A percentile compares a stretch with the other conserved stretches of the same genome.
Evolutionary conservation across 164 flowering plant species (phyloP).

Genomic region (Chimonanthus praecox): DNA sequence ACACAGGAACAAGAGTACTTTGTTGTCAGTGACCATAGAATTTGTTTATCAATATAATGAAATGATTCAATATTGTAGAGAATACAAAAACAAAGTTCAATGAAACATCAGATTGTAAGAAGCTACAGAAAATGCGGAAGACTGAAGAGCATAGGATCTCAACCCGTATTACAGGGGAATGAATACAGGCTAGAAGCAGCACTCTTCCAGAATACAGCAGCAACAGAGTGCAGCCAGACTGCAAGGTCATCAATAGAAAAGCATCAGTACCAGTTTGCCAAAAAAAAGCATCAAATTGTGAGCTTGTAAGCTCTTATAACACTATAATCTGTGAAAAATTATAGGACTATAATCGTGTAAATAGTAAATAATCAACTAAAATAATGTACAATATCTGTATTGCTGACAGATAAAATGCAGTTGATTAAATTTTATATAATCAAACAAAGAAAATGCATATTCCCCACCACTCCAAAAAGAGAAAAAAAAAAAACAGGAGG

Average conservation of each 20-base stretch:
- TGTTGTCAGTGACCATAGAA: not conserved
- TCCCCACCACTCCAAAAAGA: no score
- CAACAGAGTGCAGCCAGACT: slow-evolving; percentile 31
- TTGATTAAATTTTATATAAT: no score
- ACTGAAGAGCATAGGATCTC: not conserved
- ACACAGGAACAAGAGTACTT: no score
- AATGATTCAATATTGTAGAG: not conserved
- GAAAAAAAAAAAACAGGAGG: no score
- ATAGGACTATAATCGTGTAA: no score
- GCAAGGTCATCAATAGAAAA: not conserved
- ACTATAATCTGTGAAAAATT: no score
- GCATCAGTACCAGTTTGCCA: not conserved
- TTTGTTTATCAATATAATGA: not conserved
- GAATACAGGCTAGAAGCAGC: slow-evolving; percentile 15
- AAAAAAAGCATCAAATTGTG: no score
- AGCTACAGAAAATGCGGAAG: not conserved
- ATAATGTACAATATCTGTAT: no score
- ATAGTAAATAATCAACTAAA: no score
- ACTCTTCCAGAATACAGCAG: slow-evolving; percentile 28
- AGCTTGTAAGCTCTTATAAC: no score
- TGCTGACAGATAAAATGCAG: no score
- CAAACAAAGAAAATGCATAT: no score
- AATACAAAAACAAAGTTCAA: not conserved
- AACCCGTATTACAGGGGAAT: not conserved
- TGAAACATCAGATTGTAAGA: not conserved